Conservation (phyloP, 495 filamentous ascomycete genomes). For the Xylaria intraflava region DNA sequence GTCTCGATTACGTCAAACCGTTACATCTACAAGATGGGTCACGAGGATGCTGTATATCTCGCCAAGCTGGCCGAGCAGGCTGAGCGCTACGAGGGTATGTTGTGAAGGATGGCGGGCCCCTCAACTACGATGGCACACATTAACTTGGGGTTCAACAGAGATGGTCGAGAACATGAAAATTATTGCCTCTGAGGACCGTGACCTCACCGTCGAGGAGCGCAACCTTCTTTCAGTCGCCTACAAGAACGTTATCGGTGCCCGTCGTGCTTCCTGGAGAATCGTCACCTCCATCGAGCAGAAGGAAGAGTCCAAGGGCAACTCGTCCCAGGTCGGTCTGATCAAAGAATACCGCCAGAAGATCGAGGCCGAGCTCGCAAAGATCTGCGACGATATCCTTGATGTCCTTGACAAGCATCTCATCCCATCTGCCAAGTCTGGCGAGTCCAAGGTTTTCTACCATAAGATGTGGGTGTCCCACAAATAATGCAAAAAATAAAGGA, state of each 20-base stretch:
- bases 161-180: conserved; percentile 99
- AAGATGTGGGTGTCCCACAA: conserved; percentile 69
- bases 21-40: conserved; percentile 72
- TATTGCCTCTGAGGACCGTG: conserved; percentile 92
- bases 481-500: neutral
- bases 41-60: conserved; percentile 99
- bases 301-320: conserved; percentile 99
- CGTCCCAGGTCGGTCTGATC: conserved; percentile 84
- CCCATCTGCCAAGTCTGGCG: conserved; percentile 89
- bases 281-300: conserved; percentile 99
- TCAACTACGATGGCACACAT: conserved; percentile 11
- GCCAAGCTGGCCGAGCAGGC: conserved; percentile 99
- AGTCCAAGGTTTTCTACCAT: conserved; percentile 99
- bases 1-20: conserved; percentile 12
- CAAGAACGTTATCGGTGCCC: conserved; percentile 99
- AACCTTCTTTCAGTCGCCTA: conserved; percentile 99
- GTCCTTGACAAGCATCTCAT: conserved; percentile 96
- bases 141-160: conserved; percentile 50
- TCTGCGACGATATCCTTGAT: conserved; percentile 97
- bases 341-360: conserved; percentile 99
- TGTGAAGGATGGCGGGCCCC: neutral
- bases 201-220: conserved; percentile 97
- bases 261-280: conserved; percentile 99
- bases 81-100: conserved; percentile 98
- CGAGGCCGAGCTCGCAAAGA: conserved; percentile 95